These are phyloP conservation scores for Cystobasidium slooffiae DNA, from an alignment of 1,284 basidiomycete species.

Conservation along the genomic window DNA sequence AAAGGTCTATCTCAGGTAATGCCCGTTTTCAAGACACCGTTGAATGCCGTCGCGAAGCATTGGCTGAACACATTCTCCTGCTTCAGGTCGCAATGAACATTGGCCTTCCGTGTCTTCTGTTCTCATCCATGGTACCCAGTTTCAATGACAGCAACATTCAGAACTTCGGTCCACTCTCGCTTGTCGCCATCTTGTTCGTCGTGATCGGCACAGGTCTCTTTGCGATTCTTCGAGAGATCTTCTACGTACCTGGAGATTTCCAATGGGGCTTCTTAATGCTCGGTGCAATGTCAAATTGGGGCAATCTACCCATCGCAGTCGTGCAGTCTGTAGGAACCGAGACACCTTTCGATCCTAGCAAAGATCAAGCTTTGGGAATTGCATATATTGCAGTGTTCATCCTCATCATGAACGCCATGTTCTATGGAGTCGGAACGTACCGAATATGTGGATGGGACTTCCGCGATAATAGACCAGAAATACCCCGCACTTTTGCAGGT, in stretches of 20 bases:
- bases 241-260: constrained; percentile 46
- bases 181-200: constrained; percentile 45
- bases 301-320: constrained; percentile 46
- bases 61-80: not conserved
- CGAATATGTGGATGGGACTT: constrained; percentile 39
- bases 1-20: constrained; percentile 43
- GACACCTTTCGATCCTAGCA: constrained; percentile 41
- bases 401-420: constrained; percentile 40
- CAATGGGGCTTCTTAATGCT: constrained; percentile 45
- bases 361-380: constrained; percentile 43
- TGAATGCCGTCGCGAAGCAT: not conserved
- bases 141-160: constrained; percentile 47
- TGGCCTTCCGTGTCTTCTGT: constrained; percentile 47
- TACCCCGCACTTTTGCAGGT: constrained; percentile 35
- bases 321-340: constrained; percentile 45
- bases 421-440: constrained; percentile 44
- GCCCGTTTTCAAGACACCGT: not conserved
- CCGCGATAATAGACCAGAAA: constrained; percentile 19
- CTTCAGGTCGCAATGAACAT: constrained; percentile 40
- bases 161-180: constrained; percentile 45
- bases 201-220: constrained; percentile 39
- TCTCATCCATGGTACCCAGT: constrained; percentile 45
- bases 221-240: constrained; percentile 43
- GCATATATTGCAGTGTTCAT: constrained; percentile 41
- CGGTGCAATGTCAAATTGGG: constrained; percentile 43